Evolutionary conservation across 495 filamentous ascomycete genomes (phyloP), one percentile per base, ranked within the genome.

Genomic region (Penicillium tannophilum): DNA sequence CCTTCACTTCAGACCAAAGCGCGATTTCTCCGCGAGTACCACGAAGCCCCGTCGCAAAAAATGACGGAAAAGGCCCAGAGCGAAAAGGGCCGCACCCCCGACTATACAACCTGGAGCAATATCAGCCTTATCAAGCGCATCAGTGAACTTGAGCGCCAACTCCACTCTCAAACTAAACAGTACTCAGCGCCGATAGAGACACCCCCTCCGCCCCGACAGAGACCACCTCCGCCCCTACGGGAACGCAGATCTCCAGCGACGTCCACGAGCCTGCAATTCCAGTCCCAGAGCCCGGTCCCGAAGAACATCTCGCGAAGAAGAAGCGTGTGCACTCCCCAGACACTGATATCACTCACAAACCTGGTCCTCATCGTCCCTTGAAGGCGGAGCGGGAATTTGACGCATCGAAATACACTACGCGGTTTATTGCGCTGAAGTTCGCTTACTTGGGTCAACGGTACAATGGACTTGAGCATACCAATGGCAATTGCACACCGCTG

Each of bases 361-460:
- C 66, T 59, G 42, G 57, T 45, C 0, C 50, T 48, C 28, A 71
- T 56, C 0, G 67, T 72, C 12, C 71, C 7, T 28, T 76, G 33
- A 79, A 76, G 53, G 67, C 71, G 16, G 44, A 65, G 8, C 77
- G 83, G 54, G 73, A 77, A 56, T 86, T 96, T 63, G 90, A 97
- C 68, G 84, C 89, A 6, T 84, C 86, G 1, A 90, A 87, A 65
- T 95, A 97, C 76, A 78, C 81, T 33, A 97, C 91, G 20, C 84
- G 95, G 20, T 81, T 86, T 53, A 88, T 98, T 43, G 94, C 95
- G 19, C 79, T 98, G 26, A 98, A 97, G 67, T 86, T 98, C 42
- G 92, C 94, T 45, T 98, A 98, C 75, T 79, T 98, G 17, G 94
- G 94, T 35, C 89, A 90, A 63, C 79, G 82, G 54, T 98, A 97